Conservation (phyloP, 1,139 yeast species). For the Blastobotrys arbuscula region DNA sequence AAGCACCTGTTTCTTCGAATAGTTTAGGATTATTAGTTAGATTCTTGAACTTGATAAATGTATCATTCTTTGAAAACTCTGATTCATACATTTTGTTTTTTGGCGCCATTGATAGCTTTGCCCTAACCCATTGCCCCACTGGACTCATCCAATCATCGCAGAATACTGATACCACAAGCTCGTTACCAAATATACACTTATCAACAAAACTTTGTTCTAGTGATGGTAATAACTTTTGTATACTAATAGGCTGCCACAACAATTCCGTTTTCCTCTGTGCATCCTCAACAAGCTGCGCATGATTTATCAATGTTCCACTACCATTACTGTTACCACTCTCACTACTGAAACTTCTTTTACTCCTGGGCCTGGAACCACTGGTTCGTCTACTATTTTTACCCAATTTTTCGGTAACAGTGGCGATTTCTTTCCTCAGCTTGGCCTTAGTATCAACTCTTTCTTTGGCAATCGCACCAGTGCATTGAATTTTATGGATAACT, state of each 20-base stretch:
- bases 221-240: constrained; percentile 16
- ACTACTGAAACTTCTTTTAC: background rate
- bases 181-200: constrained; percentile 18
- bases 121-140: constrained; percentile 30
- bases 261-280: constrained; percentile 15
- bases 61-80: constrained; percentile 11
- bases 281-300: constrained; percentile 4
- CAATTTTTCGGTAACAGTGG: constrained; percentile 21
- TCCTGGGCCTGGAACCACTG: background rate
- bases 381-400: constrained; percentile 15
- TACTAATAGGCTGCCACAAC: constrained; percentile 27
- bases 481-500: constrained; percentile 25
- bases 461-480: constrained; percentile 21
- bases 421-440: constrained; percentile 22
- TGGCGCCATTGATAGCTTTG: constrained; percentile 27
- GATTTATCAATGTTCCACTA: background rate
- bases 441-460: constrained; percentile 20
- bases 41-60: constrained; percentile 19
- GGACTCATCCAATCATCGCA: constrained; percentile 29
- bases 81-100: constrained; percentile 7
- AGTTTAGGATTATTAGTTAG: constrained; percentile 22
- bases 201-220: constrained; percentile 16
- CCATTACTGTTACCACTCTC: background rate
- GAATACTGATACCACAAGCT: constrained; percentile 20
- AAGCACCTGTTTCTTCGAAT: constrained; percentile 23